phyloP scores from a whole-genome alignment of 2,329 filamentous ascomycete genomes.

The Paraphaeosphaeria minitans region DNA sequence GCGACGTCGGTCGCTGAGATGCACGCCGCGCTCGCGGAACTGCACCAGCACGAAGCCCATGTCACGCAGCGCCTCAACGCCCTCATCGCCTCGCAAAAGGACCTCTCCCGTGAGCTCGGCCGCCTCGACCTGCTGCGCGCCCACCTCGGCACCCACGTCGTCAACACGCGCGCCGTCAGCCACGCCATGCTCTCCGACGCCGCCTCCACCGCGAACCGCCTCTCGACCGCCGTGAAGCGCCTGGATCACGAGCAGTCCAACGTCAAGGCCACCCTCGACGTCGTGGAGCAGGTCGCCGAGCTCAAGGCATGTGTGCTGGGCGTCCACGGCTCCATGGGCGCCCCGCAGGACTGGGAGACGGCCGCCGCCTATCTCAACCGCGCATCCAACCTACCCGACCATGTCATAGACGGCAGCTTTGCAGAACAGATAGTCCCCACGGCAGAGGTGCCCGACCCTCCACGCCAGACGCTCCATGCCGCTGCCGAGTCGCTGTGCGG shows the following conservation, averaged over 20 bases:
- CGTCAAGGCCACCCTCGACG: conserved; percentile 85
- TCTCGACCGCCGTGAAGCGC: conserved; percentile 83
- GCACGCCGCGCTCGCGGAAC: conserved; percentile 72
- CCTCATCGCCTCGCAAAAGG: conserved; percentile 80
- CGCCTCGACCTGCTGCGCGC: conserved; percentile 89
- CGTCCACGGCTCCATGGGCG: conserved; percentile 94
- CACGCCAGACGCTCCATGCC: conserved; percentile 81
- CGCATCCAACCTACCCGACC: conserved; percentile 77
- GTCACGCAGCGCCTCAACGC: conserved; percentile 76
- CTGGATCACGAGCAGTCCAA: conserved; percentile 90
- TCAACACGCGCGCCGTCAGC: conserved; percentile 80
- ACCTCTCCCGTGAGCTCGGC: conserved; percentile 83
- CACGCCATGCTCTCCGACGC: conserved; percentile 89
- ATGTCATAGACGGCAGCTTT: conserved; percentile 83
- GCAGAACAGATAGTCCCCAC: conserved; percentile 92
- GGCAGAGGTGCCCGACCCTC: conserved; percentile 91
- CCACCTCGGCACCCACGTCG: conserved; percentile 83
- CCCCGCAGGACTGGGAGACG: conserved; percentile 97
- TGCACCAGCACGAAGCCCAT: conserved; percentile 75
- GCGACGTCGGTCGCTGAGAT: conserved; percentile 80
- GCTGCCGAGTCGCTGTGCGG: conserved; percentile 89
- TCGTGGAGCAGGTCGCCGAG: conserved; percentile 95
- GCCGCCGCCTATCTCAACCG: conserved; percentile 88
- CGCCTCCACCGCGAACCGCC: conserved; percentile 80
- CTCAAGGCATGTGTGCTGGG: conserved; percentile 96